A percentile compares a stretch with the other conserved stretches of the same genome.
These are phyloP conservation scores for Pythium monospermum DNA, from an alignment of 352 stramenopile genomes.

Conservation along the genomic window DNA sequence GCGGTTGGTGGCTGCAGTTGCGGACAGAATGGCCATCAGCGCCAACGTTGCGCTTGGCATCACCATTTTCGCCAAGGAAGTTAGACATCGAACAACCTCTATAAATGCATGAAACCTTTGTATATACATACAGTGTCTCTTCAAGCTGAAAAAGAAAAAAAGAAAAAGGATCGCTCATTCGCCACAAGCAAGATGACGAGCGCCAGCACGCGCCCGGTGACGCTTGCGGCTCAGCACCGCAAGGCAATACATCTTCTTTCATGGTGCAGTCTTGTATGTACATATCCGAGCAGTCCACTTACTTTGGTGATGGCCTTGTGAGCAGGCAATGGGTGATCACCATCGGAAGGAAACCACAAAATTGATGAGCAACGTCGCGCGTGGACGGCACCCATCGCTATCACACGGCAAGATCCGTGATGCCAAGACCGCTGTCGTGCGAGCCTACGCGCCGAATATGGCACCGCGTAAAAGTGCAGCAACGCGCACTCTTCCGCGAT, in stretches of 20 bases:
- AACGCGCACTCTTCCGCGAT: background rate
- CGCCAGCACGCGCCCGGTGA: slow-evolving; percentile 26
- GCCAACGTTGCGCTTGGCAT: too few species aligned
- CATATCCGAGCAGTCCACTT: too few species aligned
- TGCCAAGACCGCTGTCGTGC: slow-evolving; percentile 5
- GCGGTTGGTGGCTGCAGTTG: too few species aligned
- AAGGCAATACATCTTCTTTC: too few species aligned
- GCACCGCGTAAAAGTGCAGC: background rate
- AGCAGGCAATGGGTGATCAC: slow-evolving; percentile 19
- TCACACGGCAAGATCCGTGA: background rate
- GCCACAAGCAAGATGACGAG: slow-evolving; percentile 29
- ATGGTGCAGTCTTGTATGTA: too few species aligned
- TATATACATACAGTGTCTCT: too few species aligned
- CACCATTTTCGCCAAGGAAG: too few species aligned
- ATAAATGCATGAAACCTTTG: too few species aligned
- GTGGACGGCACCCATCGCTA: background rate
- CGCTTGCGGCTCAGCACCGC: slow-evolving; percentile 51
- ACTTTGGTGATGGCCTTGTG: background rate
- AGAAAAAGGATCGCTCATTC: slow-evolving; percentile 3
- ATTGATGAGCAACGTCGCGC: slow-evolving; percentile 3
- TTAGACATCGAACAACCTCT: too few species aligned
- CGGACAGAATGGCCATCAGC: too few species aligned
- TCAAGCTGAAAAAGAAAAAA: too few species aligned
- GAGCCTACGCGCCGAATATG: background rate
- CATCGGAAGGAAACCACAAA: slow-evolving; percentile 17